These are phyloP conservation scores for Schwanniomyces yamadae DNA, from an alignment of 805 yeast genomes.

Conservation along the genomic window DNA sequence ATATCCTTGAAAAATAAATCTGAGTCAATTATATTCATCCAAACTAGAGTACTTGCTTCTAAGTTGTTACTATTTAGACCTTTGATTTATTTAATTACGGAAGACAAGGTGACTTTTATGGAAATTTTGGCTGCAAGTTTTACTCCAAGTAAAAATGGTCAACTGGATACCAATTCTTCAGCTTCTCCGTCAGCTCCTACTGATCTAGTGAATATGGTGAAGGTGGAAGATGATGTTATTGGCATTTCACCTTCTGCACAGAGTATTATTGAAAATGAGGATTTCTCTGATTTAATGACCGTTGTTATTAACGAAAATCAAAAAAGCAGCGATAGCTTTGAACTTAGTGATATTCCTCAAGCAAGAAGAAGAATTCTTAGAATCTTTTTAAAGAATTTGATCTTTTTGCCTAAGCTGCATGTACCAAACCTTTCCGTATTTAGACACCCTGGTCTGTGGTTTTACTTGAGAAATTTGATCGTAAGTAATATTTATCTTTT, in stretches of 20 bases:
- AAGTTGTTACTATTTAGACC: constrained; percentile 36
- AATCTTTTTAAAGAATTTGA: constrained; percentile 26
- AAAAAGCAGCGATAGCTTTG: constrained; percentile 10
- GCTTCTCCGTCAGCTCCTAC: constrained; percentile 16
- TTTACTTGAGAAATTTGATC: constrained; percentile 31
- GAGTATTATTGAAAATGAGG: neutral
- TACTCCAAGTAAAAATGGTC: constrained; percentile 4
- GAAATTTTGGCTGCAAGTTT: constrained; percentile 30
- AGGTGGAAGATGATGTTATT: constrained; percentile 10
- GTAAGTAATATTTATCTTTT: constrained; percentile 30
- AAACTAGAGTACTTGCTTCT: constrained; percentile 34
- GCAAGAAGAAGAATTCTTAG: constrained; percentile 26
- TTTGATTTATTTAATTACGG: constrained; percentile 28
- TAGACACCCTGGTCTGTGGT: constrained; percentile 44
- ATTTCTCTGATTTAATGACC: constrained; percentile 1
- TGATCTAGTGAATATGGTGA: constrained; percentile 9
- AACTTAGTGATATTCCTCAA: constrained; percentile 17
- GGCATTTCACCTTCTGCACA: constrained; percentile 6
- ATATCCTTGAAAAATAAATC: constrained; percentile 32
- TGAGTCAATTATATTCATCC: constrained; percentile 38
- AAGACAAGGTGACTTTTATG: constrained; percentile 25
- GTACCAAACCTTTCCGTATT: constrained; percentile 36
- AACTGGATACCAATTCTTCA: neutral
- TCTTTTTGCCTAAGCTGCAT: constrained; percentile 31
- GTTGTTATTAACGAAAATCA: neutral